Conservation (phyloP, 2,329 filamentous ascomycete species). For the Cryphonectria japonica region DNA sequence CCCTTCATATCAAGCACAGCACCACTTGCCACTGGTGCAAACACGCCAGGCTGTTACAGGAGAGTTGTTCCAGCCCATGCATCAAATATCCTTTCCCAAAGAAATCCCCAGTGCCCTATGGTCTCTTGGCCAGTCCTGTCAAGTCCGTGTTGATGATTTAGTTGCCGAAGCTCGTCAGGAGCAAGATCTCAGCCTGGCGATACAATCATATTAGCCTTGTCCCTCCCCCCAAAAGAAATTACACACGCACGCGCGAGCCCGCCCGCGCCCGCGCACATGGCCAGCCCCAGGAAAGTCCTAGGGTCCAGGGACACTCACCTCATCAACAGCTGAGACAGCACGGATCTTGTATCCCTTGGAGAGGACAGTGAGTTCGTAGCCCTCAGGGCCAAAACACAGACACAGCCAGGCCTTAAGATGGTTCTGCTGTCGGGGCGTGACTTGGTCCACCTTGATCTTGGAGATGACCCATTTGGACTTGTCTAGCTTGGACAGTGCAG, state of each 20-base stretch:
- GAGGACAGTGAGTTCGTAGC: neutral
- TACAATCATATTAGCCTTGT: neutral
- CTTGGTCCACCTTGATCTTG: neutral
- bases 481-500: neutral
- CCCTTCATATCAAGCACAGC: neutral
- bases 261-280: no score
- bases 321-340: neutral
- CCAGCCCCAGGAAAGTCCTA: neutral
- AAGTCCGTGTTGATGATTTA: neutral
- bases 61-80: no score
- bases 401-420: constrained; percentile 18
- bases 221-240: no score
- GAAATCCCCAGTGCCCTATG: neutral
- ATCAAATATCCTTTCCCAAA: no score
- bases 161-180: neutral
- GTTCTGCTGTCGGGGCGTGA: constrained; percentile 1
- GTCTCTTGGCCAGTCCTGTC: neutral
- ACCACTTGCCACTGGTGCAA: neutral
- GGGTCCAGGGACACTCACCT: neutral
- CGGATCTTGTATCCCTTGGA: constrained; percentile 4
- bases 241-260: no score
- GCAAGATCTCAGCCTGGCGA: neutral
- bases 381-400: constrained; percentile 5
- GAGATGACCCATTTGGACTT: constrained; percentile 6
- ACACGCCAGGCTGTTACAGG: neutral